These are phyloP conservation scores for Abrus precatorius DNA, from an alignment of 306 rosid genomes.

Conservation along the genomic window DNA sequence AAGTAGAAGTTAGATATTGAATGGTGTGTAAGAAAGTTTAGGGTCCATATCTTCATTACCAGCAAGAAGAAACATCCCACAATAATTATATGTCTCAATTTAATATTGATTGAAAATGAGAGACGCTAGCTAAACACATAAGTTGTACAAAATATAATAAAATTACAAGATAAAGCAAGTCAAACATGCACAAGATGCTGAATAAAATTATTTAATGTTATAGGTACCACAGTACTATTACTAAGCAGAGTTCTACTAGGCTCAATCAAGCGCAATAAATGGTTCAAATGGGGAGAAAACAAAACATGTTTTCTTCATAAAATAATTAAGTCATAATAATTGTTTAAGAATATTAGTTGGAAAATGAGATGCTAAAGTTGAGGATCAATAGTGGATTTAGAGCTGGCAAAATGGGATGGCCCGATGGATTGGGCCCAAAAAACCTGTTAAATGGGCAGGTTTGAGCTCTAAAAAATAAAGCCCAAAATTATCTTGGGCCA, in stretches of 20 bases:
- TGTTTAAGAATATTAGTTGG: not conserved
- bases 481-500: too few relatives aligned
- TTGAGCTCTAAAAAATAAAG: too few relatives aligned
- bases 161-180: constrained; percentile 2
- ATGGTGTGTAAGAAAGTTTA: constrained; percentile 15
- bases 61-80: constrained; percentile 43
- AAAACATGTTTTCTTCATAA: not conserved
- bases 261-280: not conserved
- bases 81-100: constrained; percentile 7
- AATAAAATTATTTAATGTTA: not conserved
- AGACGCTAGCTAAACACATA: not conserved
- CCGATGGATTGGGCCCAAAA: too few relatives aligned
- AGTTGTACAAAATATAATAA: not conserved
- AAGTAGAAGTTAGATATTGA: constrained; percentile 39
- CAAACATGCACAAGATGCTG: not conserved
- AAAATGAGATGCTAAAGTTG: too few relatives aligned
- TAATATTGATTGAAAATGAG: not conserved
- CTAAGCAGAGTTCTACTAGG: not conserved
- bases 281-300: not conserved
- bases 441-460: too few relatives aligned
- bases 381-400: too few relatives aligned
- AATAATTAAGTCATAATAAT: not conserved
- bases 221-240: not conserved
- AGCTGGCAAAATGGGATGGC: too few relatives aligned
- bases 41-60: constrained; percentile 46